phyloP scores from a whole-genome alignment of 495 filamentous ascomycete genomes.

The Xylaria palmicola region DNA sequence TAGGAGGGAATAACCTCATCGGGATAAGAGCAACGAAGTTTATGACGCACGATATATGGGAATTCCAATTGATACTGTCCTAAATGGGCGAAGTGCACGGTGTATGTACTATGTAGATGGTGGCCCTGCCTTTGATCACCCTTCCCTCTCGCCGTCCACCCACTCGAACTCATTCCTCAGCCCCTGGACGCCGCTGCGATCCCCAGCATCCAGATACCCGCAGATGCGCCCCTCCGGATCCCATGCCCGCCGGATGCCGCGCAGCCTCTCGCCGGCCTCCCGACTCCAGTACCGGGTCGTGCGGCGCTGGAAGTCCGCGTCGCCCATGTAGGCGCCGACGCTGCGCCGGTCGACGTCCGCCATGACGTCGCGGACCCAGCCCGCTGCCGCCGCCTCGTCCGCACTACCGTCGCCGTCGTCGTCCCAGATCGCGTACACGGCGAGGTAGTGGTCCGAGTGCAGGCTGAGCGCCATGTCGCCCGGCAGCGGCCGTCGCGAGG shows the following conservation, averaged over 20 bases:
- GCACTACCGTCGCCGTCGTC: slow-evolving; percentile 44
- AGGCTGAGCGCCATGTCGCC: slow-evolving; percentile 52
- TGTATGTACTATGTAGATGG: not conserved
- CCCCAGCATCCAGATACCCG: slow-evolving; percentile 43
- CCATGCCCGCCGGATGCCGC: slow-evolving; percentile 43
- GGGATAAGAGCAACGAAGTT: not conserved
- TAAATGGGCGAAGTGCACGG: not conserved
- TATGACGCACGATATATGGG: not conserved
- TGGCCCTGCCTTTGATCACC: not conserved
- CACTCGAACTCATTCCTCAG: slow-evolving; percentile 31
- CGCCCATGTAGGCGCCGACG: slow-evolving; percentile 52
- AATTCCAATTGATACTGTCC: not conserved
- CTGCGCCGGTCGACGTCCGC: slow-evolving; percentile 32
- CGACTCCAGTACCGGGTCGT: slow-evolving; percentile 47
- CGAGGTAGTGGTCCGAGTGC: slow-evolving; percentile 56
- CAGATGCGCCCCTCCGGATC: slow-evolving; percentile 44
- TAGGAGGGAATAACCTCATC: not conserved
- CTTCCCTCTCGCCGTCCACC: not conserved
- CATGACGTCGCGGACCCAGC: slow-evolving; percentile 46
- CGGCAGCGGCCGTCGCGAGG: slow-evolving; percentile 34
- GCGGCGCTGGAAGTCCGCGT: slow-evolving; percentile 49
- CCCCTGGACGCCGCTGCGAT: slow-evolving; percentile 31
- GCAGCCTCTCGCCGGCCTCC: slow-evolving; percentile 32
- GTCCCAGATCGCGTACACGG: slow-evolving; percentile 53
- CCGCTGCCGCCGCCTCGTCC: slow-evolving; percentile 30